A percentile compares a stretch with the other conserved stretches of the same genome.
Evolutionary conservation across 2,329 filamentous ascomycete genomes (phyloP).

Genomic region (Hysterium pulicare): DNA sequence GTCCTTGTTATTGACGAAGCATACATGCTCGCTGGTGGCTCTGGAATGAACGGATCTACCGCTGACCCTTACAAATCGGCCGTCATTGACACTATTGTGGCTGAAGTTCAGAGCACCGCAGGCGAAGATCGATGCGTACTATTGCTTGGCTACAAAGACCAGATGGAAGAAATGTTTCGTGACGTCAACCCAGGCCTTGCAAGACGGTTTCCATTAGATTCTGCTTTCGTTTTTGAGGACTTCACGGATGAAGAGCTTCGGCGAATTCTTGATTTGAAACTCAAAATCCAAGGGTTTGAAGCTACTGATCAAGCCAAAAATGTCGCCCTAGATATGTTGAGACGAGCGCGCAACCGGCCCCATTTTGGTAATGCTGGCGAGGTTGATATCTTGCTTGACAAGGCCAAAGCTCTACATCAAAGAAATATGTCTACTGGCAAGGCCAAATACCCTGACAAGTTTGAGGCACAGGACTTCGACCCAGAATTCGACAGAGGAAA

Average conservation of each 20-base stretch:
- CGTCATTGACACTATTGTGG: slow-evolving; percentile 71
- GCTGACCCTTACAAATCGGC: slow-evolving; percentile 57
- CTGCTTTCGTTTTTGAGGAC: slow-evolving; percentile 67
- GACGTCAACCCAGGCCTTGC: slow-evolving; percentile 68
- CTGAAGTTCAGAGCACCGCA: slow-evolving; percentile 65
- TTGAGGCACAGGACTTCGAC: slow-evolving; percentile 56
- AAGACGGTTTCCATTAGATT: slow-evolving; percentile 61
- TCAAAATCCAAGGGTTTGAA: slow-evolving; percentile 54
- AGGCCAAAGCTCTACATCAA: slow-evolving; percentile 54
- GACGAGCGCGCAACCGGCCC: slow-evolving; percentile 58
- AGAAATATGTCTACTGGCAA: slow-evolving; percentile 36
- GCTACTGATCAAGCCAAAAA: slow-evolving; percentile 52
- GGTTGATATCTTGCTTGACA: slow-evolving; percentile 65
- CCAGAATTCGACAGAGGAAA: slow-evolving; percentile 55
- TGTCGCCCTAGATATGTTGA: slow-evolving; percentile 59
- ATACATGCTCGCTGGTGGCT: slow-evolving; percentile 58
- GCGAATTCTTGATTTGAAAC: slow-evolving; percentile 61
- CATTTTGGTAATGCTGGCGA: slow-evolving; percentile 73
- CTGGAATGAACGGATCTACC: slow-evolving; percentile 19
- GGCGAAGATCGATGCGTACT: slow-evolving; percentile 72
- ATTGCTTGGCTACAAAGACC: slow-evolving; percentile 65
- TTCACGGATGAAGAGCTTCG: slow-evolving; percentile 58
- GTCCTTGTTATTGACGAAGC: slow-evolving; percentile 80
- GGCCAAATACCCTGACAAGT: slow-evolving; percentile 20
- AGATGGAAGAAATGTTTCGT: slow-evolving; percentile 71